Conservation (phyloP, 2,329 filamentous ascomycete species). For the Colletotrichum phormii region DNA sequence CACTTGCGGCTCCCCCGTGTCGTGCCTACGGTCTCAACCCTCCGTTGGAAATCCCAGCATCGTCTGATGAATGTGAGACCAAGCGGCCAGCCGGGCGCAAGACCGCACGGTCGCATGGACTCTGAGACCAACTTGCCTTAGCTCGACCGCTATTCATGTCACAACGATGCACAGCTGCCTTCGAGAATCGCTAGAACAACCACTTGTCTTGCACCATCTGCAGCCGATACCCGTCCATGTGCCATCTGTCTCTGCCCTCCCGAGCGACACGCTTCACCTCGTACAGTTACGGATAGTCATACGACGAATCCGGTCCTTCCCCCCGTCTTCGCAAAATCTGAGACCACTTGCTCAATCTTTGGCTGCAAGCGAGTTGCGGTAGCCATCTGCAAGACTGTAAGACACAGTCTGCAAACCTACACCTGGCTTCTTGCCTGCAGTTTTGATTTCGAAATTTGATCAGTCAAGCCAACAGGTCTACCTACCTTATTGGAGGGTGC, state of each 20-base stretch:
- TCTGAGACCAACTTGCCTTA: conserved; percentile 25
- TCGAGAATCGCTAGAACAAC: conserved; percentile 33
- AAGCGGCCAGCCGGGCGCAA: conserved; percentile 2
- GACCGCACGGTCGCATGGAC: conserved; percentile 15
- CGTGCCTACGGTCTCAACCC: conserved; percentile 18
- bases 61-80: conserved; percentile 21
- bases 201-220: conserved; percentile 7
- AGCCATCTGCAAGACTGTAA: conserved; percentile 14
- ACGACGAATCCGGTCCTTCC: conserved; percentile 1
- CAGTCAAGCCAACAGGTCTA: background rate
- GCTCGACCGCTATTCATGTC: conserved; percentile 27
- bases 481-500: background rate
- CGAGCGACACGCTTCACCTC: background rate
- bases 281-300: no score
- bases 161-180: conserved; percentile 10
- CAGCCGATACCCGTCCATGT: background rate
- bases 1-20: background rate
- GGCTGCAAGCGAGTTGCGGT: conserved; percentile 6
- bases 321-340: conserved; percentile 4
- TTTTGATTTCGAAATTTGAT: background rate
- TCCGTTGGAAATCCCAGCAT: conserved; percentile 10
- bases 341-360: background rate
- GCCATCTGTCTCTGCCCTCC: background rate
- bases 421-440: conserved; percentile 1
- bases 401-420: conserved; percentile 6